Evolutionary conservation across 1,139 yeast genomes (phyloP).

Genomic region (Hyphopichia wangnamkhiaoensis): DNA sequence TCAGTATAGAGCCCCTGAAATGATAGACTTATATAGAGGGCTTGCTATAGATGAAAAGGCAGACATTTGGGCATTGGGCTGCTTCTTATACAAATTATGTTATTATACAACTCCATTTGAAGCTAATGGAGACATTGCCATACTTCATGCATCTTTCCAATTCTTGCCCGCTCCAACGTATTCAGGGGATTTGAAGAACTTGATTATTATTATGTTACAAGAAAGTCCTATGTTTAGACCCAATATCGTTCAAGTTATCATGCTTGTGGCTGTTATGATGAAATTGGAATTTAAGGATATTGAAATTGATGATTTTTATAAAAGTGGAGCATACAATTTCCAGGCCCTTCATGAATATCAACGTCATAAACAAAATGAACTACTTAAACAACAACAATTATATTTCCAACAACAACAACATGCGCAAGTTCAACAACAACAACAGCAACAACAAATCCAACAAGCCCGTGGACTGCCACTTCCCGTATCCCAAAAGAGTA

Average conservation of each 20-base stretch:
- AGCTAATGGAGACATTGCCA: conserved; percentile 70
- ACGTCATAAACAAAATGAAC: conserved; percentile 38
- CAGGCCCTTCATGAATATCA: conserved; percentile 49
- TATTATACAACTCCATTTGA: conserved; percentile 85
- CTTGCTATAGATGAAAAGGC: conserved; percentile 73
- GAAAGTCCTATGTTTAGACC: conserved; percentile 85
- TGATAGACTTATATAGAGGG: conserved; percentile 70
- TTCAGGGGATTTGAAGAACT: conserved; percentile 64
- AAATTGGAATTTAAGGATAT: conserved; percentile 28
- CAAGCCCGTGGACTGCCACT: not conserved
- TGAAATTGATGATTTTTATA: conserved; percentile 39
- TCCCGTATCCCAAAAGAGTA: not conserved
- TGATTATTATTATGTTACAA: conserved; percentile 76
- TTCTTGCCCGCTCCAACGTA: conserved; percentile 58
- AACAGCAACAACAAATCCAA: conserved; percentile 9
- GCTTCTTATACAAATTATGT: conserved; percentile 72
- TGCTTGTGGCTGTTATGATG: conserved; percentile 36
- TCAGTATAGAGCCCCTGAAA: conserved; percentile 80
- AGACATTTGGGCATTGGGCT: conserved; percentile 85
- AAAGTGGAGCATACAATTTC: conserved; percentile 43
- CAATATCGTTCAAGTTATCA: conserved; percentile 69
- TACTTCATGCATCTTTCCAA: conserved; percentile 63
- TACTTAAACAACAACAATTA: conserved; percentile 36
- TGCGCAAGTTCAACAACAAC: conserved; percentile 7
- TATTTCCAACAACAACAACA: conserved; percentile 34